These are phyloP conservation scores for Phytophthora macrochlamydospora DNA, from an alignment of 352 stramenopile genomes.

Conservation along the genomic window DNA sequence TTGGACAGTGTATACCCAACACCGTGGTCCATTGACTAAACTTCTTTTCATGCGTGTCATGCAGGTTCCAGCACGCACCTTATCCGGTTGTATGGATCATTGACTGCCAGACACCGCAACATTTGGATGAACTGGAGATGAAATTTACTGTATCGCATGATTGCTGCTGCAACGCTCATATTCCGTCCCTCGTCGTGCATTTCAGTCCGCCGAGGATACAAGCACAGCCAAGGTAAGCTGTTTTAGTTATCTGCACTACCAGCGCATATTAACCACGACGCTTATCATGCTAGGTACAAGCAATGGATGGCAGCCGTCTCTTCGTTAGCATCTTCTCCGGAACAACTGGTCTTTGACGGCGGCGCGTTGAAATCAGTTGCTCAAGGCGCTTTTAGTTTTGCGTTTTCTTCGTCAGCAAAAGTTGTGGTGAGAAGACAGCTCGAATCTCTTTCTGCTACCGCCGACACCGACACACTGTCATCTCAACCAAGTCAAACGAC, in stretches of 20 bases:
- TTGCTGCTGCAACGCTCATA: constrained; percentile 35
- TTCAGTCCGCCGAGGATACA: constrained; percentile 45
- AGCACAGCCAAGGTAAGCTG: constrained; percentile 27
- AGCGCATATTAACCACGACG: no score
- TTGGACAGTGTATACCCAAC: background rate
- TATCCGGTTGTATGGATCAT: constrained; percentile 64
- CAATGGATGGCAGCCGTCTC: constrained; percentile 33
- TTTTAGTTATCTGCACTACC: no score
- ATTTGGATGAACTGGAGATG: constrained; percentile 34
- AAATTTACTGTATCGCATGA: constrained; percentile 16
- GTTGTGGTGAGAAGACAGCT: constrained; percentile 14
- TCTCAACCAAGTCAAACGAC: background rate
- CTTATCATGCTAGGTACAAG: constrained; percentile 31
- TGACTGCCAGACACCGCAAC: constrained; percentile 37
- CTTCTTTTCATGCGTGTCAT: background rate
- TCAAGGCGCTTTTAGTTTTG: constrained; percentile 56
- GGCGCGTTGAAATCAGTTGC: constrained; percentile 31
- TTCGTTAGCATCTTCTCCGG: constrained; percentile 4
- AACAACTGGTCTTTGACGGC: constrained; percentile 66
- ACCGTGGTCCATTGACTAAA: background rate
- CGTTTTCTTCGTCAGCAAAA: constrained; percentile 52
- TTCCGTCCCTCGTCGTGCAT: constrained; percentile 58
- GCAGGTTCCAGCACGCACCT: constrained; percentile 29
- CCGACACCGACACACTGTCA: background rate
- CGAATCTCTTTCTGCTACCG: background rate